These are phyloP conservation scores for Amanita thiersii DNA, from an alignment of 768 basidiomycete species.

Conservation along the genomic window DNA sequence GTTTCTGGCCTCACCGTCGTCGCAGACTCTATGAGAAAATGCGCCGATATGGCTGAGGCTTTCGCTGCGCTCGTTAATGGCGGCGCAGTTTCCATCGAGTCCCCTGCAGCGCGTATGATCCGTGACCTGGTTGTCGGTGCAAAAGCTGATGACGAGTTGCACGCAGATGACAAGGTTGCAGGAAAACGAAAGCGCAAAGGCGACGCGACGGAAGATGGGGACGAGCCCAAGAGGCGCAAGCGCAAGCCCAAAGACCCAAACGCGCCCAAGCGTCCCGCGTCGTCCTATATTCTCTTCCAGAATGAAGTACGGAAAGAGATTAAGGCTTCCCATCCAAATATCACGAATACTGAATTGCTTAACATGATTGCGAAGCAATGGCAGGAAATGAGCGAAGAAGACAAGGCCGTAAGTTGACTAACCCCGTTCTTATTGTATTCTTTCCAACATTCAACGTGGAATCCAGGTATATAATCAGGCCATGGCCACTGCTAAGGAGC, in stretches of 20 bases:
- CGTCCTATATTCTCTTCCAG: conserved; percentile 92
- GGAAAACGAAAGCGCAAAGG: conserved; percentile 49
- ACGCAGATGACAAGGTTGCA: conserved; percentile 7
- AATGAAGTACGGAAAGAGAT: conserved; percentile 78
- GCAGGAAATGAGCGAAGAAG: conserved; percentile 53
- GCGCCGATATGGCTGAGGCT: conserved; percentile 50
- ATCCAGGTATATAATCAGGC: conserved; percentile 45
- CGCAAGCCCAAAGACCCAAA: conserved; percentile 81
- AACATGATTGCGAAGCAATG: conserved; percentile 66
- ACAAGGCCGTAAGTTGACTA: conserved; percentile 61
- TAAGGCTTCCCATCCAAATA: conserved; percentile 51
- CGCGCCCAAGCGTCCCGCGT: conserved; percentile 89
- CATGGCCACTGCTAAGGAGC: conserved; percentile 51
- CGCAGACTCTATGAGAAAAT: conserved; percentile 56
- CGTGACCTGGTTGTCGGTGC: conserved; percentile 14
- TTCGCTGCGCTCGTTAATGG: conserved; percentile 44
- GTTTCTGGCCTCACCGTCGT: conserved; percentile 44
- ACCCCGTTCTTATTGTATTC: conserved; percentile 4
- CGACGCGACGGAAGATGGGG: conserved; percentile 28
- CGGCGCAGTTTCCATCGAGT: conserved; percentile 18
- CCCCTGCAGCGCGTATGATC: conserved; percentile 13
- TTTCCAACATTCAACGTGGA: conserved; percentile 3
- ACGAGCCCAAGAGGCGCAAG: conserved; percentile 44
- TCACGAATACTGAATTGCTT: conserved; percentile 69
- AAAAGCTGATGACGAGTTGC: neutral